A percentile compares a stretch with the other conserved stretches of the same genome.
phyloP scores from a whole-genome alignment of 352 stramenopile genomes.

The Peronospora belbahrii region DNA sequence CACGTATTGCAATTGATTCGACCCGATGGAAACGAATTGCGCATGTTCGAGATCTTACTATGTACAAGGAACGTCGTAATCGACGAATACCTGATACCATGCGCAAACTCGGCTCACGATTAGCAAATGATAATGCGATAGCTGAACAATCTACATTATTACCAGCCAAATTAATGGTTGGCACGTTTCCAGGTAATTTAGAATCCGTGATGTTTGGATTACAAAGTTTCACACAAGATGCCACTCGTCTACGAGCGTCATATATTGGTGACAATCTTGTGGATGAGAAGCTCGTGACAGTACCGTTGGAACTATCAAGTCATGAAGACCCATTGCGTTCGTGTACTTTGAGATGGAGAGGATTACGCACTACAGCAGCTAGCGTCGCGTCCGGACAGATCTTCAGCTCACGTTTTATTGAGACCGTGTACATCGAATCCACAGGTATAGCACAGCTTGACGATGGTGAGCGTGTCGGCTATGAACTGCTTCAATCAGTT shows the following conservation, averaged over 20 bases:
- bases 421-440: conserved; percentile 30
- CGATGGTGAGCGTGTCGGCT: conserved; percentile 25
- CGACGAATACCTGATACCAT: conserved; percentile 12
- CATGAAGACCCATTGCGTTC: conserved; percentile 20
- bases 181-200: conserved; percentile 22
- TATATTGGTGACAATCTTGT: conserved; percentile 23
- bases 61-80: conserved; percentile 24
- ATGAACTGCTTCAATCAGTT: conserved; percentile 29
- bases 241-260: conserved; percentile 18
- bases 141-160: conserved; percentile 16
- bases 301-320: conserved; percentile 17
- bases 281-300: conserved; percentile 22
- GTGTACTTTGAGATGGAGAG: conserved; percentile 28
- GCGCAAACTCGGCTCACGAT: conserved; percentile 22
- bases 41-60: conserved; percentile 15
- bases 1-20: conserved; percentile 10
- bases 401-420: conserved; percentile 9
- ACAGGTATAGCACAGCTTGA: conserved; percentile 20
- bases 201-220: conserved; percentile 33
- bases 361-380: conserved; percentile 7
- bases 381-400: conserved; percentile 12
- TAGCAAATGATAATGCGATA: conserved; percentile 11
- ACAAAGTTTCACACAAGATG: conserved; percentile 24
- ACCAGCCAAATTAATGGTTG: conserved; percentile 24
- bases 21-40: conserved; percentile 24